Conservation (phyloP, 148 eudicot species). For the Polygonum maritimum region DNA sequence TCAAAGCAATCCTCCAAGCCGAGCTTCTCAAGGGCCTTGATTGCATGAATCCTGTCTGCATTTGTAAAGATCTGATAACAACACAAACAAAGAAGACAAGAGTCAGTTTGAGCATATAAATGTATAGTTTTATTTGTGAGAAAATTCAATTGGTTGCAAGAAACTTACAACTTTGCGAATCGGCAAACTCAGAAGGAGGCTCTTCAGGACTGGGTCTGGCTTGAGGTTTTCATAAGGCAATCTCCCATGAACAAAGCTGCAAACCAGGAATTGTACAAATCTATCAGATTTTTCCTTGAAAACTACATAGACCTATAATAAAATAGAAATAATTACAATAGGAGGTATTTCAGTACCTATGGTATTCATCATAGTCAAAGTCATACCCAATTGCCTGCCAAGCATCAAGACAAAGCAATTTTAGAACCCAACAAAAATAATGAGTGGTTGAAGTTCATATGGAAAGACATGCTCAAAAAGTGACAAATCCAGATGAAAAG, state of each 20-base stretch:
- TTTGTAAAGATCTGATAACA: slow-evolving; percentile 68
- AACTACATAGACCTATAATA: too few species aligned
- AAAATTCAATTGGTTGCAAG: not conserved
- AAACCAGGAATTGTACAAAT: not conserved
- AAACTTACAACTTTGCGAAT: slow-evolving; percentile 84
- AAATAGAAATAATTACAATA: not conserved
- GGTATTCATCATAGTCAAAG: slow-evolving; percentile 88
- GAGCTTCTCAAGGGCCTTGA: slow-evolving; percentile 42
- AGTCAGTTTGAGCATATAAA: not conserved
- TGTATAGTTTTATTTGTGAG: not conserved
- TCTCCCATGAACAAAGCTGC: slow-evolving; percentile 92
- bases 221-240: slow-evolving; percentile 82
- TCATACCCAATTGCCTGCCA: slow-evolving; percentile 88
- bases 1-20: slow-evolving; percentile 90
- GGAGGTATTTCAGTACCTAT: slow-evolving; percentile 32
- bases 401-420: not conserved
- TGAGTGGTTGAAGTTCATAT: not conserved
- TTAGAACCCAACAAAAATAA: not conserved
- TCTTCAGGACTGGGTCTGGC: slow-evolving; percentile 76
- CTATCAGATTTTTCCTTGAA: not conserved
- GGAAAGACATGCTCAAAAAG: not conserved
- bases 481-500: slow-evolving; percentile 8
- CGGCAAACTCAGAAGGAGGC: slow-evolving; percentile 68
- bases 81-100: not conserved
- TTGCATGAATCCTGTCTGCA: slow-evolving; percentile 67